A percentile compares a stretch with the other conserved stretches of the same genome.
phyloP scores from a whole-genome alignment of 768 basidiomycete species.

The Kwoniella sp. region DNA sequence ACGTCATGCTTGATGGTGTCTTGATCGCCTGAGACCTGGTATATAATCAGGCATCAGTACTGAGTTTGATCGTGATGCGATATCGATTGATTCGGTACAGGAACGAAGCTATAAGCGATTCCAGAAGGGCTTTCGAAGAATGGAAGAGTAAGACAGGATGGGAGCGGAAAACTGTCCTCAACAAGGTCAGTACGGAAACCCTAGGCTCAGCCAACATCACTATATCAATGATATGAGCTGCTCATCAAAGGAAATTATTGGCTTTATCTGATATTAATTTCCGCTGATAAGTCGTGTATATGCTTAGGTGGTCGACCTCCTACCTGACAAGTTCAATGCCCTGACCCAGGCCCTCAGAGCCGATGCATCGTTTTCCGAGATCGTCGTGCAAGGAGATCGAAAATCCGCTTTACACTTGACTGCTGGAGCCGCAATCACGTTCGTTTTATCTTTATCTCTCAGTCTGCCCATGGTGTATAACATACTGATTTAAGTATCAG shows the following conservation, averaged over 20 bases:
- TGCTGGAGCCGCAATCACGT: conserved; percentile 36
- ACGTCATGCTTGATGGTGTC: too few species aligned
- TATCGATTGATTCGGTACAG: too few species aligned
- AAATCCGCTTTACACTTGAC: conserved; percentile 22
- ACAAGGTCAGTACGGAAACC: conserved; percentile 30
- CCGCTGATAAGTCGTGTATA: too few species aligned
- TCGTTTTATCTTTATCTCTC: not conserved
- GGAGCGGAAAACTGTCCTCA: conserved; percentile 30
- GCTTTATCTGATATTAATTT: too few species aligned
- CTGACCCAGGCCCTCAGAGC: conserved; percentile 24
- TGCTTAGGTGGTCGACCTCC: conserved; percentile 23
- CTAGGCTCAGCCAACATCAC: too few species aligned
- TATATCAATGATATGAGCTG: too few species aligned
- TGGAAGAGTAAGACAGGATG: conserved; percentile 35
- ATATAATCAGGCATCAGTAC: too few species aligned
- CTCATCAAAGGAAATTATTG: too few species aligned
- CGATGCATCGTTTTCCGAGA: conserved; percentile 30
- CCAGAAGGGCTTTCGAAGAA: conserved; percentile 22
- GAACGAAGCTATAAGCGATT: conserved; percentile 16
- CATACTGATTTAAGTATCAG: not conserved
- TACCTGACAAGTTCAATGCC: conserved; percentile 28
- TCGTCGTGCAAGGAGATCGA: conserved; percentile 26
- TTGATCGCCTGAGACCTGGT: too few species aligned
- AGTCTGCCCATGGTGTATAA: too few species aligned
- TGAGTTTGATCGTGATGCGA: too few species aligned